These are phyloP conservation scores for Silybum marianum DNA, from an alignment of 129 eudicot species.

Conservation along the genomic window DNA sequence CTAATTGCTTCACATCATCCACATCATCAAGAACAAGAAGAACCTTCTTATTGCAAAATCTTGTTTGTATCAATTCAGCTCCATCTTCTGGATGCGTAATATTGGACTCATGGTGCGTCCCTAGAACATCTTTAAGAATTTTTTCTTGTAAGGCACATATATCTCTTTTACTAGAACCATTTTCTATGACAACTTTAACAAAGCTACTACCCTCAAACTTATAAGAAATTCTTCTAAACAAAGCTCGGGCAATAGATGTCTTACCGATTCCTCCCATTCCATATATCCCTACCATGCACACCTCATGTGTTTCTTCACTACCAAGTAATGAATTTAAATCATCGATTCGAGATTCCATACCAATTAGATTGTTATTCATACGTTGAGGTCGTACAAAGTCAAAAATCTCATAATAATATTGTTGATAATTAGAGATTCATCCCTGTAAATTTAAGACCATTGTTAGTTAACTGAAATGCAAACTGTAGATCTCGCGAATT, in stretches of 20 bases:
- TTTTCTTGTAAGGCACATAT: neutral
- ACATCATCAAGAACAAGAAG: constrained; percentile 24
- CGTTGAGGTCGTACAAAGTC: neutral
- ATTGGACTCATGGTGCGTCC: neutral
- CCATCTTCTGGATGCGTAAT: neutral
- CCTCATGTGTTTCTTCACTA: neutral
- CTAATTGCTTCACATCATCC: constrained; percentile 3
- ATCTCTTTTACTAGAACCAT: neutral
- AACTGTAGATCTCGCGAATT: too few relatives aligned
- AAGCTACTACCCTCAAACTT: neutral
- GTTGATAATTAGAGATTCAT: too few relatives aligned
- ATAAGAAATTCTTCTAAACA: neutral
- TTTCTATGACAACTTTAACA: neutral
- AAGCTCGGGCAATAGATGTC: neutral
- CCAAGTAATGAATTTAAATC: neutral
- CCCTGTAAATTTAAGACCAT: too few relatives aligned
- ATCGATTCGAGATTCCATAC: neutral
- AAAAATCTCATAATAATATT: too few relatives aligned
- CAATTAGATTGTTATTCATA: neutral
- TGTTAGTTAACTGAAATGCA: too few relatives aligned
- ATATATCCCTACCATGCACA: neutral
- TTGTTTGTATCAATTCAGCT: neutral
- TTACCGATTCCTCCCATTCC: neutral
- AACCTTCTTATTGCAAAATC: constrained; percentile 3
- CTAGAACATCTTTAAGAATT: neutral